Evolutionary conservation across 176 grass and related monocot genomes (phyloP), one percentile per base, ranked within the genome.

Genomic region (Ananas comosus): DNA sequence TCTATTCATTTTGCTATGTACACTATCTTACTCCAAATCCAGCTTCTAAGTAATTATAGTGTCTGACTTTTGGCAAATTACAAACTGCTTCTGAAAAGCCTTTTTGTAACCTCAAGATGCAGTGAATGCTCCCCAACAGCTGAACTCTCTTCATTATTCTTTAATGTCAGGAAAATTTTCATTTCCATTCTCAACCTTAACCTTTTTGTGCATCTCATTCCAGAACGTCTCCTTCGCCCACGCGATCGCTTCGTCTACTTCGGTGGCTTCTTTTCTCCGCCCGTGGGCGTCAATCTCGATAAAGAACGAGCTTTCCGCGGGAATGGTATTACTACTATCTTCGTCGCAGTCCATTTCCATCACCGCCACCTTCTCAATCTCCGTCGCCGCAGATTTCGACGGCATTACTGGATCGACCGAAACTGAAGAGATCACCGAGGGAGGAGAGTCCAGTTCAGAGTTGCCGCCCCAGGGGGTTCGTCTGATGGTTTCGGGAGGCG

Each of bases 211-310:
- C 12, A 74, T 63, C 14, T 87, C 79, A 53, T 73, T 91, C 80
- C 81, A 82, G 78, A 88, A 91, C 48, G 74, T 91, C 58, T 91
- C 91, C 68, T 86, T 96, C 50, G 91, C 91, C 91, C 91, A 96
- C 56, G 88, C 85, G 21, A 96, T 96, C 10, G 91, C 85, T 80
- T 96, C 91, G 51, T 96, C 80, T 4, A 91, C 86, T 25, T 89
- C 83, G 13, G 72, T 84, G 76, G 84, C 81, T 19, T 18, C 56
- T 19, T 61, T 61, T 19, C 56, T 21, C 56, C 56, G 16, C 21
- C 56, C 56, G 2, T 22, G n/a, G 12, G 11, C 48, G 17, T 65
- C 48, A 22, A 74, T 24, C 59, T 74, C 72, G 23, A 74, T 65
- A 21, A 51, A 6, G 42, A 64, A 74, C 9, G 72, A 74, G 13